Base-by-base conservation (phyloP, 331 rosid species). In the Malus hybrid region DNA sequence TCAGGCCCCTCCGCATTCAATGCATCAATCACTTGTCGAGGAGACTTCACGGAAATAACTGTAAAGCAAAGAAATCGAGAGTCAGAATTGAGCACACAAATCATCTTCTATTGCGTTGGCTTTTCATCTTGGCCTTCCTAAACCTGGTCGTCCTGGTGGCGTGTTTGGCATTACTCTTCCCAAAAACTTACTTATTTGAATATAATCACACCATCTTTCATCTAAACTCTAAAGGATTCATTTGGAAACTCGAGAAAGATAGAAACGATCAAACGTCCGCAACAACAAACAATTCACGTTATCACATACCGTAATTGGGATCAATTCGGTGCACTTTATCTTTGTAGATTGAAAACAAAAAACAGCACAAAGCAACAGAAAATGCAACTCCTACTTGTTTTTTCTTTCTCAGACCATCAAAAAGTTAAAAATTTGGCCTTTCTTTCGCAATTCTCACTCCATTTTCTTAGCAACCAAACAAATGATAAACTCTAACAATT, bases 11-110 rank as follows among this genome's bases (percentile, higher is more conserved):
- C 97, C 1, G 96, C 97, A 83, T 92, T 95, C 86, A 95, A 77
- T 28, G 97, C 99, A 78, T 90, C 96, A 71, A 94, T 94, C 53
- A 92, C 97, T 79, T 94, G 96, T 75, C 99, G 88, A 20, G 96
- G 88, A 58, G 97, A 92, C 80, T 62, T 92, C 63, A 89, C 97
- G 5, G 86, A 79, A 53, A 79, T 90, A 73, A 95, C 97, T 95
- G 91, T 66, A 53, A 78, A 84, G 72, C 74, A 84, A 48, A 39
- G 61, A 78, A 76, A 68, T 15, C 30, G 62, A 65, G 56, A 73
- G 76, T 77, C 72, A 42, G 61, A 33, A 72, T 56, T 70, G 13
- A 56, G 29, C 74, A 66, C 48, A 63, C 36, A 3, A 29, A 56
- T 68, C 69, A 33, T 36, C 52, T 71, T 44, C 29, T 3, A 67